Evolutionary conservation across 2,329 filamentous ascomycete species (phyloP).

Genomic region (Parascedosporium putredinis): DNA sequence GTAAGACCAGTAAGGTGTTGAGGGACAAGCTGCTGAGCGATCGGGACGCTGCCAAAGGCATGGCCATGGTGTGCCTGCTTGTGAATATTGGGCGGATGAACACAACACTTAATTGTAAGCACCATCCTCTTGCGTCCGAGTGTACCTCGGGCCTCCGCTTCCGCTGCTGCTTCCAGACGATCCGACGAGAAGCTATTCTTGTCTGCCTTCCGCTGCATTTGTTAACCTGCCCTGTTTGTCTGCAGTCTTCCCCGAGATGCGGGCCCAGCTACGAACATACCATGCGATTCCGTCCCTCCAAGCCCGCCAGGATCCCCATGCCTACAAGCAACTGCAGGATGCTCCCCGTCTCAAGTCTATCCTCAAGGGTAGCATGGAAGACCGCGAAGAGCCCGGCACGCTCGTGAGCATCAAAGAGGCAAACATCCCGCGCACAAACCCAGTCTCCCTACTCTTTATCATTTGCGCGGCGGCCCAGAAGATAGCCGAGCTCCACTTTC

Average conservation of each 20-base stretch:
- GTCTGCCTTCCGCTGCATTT: not conserved
- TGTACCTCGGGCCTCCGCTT: not conserved
- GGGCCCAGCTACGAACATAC: slow-evolving; percentile 92
- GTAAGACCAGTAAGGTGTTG: slow-evolving; percentile 97
- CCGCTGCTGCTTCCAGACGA: not conserved
- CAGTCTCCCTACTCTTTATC: slow-evolving; percentile 93
- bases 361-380: slow-evolving; percentile 90
- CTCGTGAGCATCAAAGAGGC: slow-evolving; percentile 69
- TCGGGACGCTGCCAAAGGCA: slow-evolving; percentile 83
- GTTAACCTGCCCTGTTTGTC: slow-evolving; percentile 10
- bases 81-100: slow-evolving; percentile 99
- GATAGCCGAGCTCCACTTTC: slow-evolving; percentile 88
- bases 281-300: slow-evolving; percentile 95
- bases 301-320: slow-evolving; percentile 85
- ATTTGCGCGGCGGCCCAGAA: slow-evolving; percentile 83
- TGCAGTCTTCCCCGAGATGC: slow-evolving; percentile 96
- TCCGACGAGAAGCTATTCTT: not conserved
- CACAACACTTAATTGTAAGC: slow-evolving; percentile 88
- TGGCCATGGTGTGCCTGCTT: slow-evolving; percentile 97
- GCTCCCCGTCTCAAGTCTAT: slow-evolving; percentile 94
- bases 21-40: slow-evolving; percentile 94
- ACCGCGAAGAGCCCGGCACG: slow-evolving; percentile 70
- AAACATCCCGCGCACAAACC: slow-evolving; percentile 69
- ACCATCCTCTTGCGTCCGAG: slow-evolving; percentile 6
- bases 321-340: slow-evolving; percentile 96